phyloP scores from a whole-genome alignment of 2,329 filamentous ascomycete genomes.

The Ceratocystis lukuohia region DNA sequence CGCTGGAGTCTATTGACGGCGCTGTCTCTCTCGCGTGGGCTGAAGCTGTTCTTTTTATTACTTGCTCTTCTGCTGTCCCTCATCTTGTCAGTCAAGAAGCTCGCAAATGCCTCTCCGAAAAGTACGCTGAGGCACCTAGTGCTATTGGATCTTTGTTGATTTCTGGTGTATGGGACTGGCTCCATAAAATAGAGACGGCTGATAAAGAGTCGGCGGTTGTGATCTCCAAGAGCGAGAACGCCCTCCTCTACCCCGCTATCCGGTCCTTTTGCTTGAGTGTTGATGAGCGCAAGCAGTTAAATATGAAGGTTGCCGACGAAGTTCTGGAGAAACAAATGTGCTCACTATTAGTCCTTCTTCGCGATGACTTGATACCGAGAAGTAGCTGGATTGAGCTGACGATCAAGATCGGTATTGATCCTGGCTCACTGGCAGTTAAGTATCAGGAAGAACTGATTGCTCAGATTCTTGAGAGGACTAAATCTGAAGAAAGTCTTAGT shows the following conservation, averaged over 20 bases:
- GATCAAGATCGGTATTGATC: conserved; percentile 66
- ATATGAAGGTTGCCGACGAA: conserved; percentile 33
- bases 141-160: conserved; percentile 51
- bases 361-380: conserved; percentile 61
- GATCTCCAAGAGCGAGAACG: conserved; percentile 49
- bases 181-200: conserved; percentile 49
- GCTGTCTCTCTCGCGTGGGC: conserved; percentile 60
- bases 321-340: conserved; percentile 58
- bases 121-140: conserved; percentile 48
- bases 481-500: conserved; percentile 28
- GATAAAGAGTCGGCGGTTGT: conserved; percentile 66
- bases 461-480: conserved; percentile 45
- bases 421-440: conserved; percentile 58
- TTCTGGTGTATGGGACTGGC: conserved; percentile 67
- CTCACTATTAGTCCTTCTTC: conserved; percentile 62
- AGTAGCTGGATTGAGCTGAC: conserved; percentile 83
- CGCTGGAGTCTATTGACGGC: conserved; percentile 36
- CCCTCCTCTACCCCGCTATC: conserved; percentile 48
- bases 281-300: conserved; percentile 35
- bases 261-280: conserved; percentile 49
- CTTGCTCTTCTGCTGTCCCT: conserved; percentile 49
- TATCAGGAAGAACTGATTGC: conserved; percentile 51
- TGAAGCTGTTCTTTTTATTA: conserved; percentile 68
- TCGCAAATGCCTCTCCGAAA: conserved; percentile 44
- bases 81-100: conserved; percentile 52